Evolutionary conservation across 176 grass and related monocot species (phyloP), one percentile per base, ranked within the genome.

Genomic region (Secale cereale): DNA sequence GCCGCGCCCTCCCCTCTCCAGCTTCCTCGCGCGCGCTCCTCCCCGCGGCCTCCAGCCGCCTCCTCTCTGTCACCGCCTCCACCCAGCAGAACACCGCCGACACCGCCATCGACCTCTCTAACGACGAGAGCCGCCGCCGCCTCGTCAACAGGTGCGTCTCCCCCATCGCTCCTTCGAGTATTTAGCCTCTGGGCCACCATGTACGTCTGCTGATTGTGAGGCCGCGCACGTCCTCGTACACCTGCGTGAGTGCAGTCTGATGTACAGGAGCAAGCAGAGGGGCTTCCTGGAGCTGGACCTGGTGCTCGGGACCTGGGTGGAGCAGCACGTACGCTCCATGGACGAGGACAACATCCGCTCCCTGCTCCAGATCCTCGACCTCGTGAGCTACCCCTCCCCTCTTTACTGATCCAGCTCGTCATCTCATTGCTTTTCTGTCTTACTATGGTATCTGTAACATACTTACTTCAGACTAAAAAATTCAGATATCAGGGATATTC

Each of bases 281-380:
- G 97, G 97, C 0, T 98, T 98, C 74, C 79, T 98, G 85, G 97
- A 98, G 84, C 81, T 98, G 66, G 97, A 98, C 86, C 88, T 95
- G 78, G 88, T 95, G 32, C 79, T 95, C 41, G 97, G 97, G 59
- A 92, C 32, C 70, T 98, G 97, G 93, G 97, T 98, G 2, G 93
- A 95, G 87, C 91, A 94, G 87, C 88, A 98, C 46, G 86, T 95
- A 27, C 86, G 77, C 72, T 72, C 66, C 87, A 83, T 98, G 91
- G 93, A 95, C 57, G 89, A 98, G 78, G 61, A 86, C 37, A 91
- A 84, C 74, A 96, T 98, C 83, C 84, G 85, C 73, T 88, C 93
- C 15, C 85, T 98, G 20, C 83, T 89, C 22, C 91, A 94, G 78
- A 93, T 95, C 63, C 97, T 98, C 73, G 96, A 98, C 81, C 87